These are phyloP conservation scores for Scytalidium sp. DNA, from an alignment of 2,329 filamentous ascomycete species.

Conservation along the genomic window DNA sequence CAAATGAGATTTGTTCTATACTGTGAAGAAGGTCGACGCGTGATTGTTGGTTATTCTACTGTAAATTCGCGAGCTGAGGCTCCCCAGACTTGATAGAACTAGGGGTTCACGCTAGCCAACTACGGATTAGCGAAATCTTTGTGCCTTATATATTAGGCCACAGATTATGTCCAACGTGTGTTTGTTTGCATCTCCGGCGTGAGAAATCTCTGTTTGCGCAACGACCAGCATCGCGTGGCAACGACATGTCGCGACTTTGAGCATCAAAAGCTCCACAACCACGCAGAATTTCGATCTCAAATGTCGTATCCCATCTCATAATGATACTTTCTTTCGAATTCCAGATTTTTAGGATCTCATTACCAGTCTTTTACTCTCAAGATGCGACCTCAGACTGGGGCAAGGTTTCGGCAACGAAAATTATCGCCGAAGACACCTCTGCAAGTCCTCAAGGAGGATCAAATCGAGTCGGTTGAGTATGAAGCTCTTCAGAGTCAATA, in stretches of 20 bases:
- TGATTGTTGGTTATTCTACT: background rate
- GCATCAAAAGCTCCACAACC: slow-evolving; percentile 24
- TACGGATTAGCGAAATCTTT: background rate
- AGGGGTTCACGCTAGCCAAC: background rate
- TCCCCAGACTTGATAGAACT: background rate
- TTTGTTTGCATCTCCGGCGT: background rate
- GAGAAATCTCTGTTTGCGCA: background rate
- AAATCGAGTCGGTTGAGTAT: slow-evolving; percentile 84
- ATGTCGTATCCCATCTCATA: slow-evolving; percentile 18
- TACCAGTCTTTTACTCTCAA: background rate
- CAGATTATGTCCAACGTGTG: background rate
- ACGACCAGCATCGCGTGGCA: slow-evolving; percentile 4
- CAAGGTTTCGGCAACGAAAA: background rate
- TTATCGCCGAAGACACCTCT: slow-evolving; percentile 19
- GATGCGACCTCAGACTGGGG: background rate
- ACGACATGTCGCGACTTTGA: slow-evolving; percentile 6
- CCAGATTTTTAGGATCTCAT: background rate
- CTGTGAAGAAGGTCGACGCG: background rate
- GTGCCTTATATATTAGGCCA: background rate
- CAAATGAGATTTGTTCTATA: background rate
- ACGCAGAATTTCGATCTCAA: slow-evolving; percentile 15
- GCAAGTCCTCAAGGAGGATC: slow-evolving; percentile 74
- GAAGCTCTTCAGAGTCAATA: slow-evolving; percentile 69
- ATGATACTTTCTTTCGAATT: slow-evolving; percentile 14
- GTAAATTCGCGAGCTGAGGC: background rate